Evolutionary conservation across 2,329 filamentous ascomycete genomes (phyloP).

Genomic region (Aspergillus arachidicola): DNA sequence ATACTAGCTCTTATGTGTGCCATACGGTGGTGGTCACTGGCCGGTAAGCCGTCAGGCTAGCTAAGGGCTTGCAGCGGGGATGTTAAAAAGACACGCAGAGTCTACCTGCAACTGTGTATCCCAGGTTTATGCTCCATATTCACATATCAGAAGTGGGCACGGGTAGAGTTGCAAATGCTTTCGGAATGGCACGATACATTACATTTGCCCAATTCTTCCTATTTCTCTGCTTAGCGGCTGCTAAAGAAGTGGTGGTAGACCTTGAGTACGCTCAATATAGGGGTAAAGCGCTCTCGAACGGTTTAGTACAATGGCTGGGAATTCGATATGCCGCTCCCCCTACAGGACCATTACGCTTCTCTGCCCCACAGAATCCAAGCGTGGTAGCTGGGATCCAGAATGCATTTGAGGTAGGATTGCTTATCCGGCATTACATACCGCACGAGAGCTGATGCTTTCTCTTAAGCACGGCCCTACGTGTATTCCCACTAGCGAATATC

Average conservation of each 20-base stretch:
- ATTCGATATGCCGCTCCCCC: constrained; percentile 75
- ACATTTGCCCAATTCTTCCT: constrained; percentile 14
- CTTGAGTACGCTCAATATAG: constrained; percentile 69
- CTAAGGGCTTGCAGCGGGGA: neutral
- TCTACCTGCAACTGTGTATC: neutral
- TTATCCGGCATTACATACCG: neutral
- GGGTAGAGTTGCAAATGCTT: neutral
- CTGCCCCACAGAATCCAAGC: constrained; percentile 65
- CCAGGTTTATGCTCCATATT: neutral
- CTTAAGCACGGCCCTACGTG: constrained; percentile 55
- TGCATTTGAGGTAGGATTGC: constrained; percentile 55
- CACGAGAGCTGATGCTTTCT: neutral
- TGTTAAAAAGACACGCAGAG: neutral
- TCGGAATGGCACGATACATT: constrained; percentile 4
- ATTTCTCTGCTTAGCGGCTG: constrained; percentile 23
- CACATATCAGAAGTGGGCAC: neutral
- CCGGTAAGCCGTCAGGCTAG: neutral
- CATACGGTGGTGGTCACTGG: neutral
- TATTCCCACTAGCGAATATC: constrained; percentile 67
- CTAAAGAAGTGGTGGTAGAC: constrained; percentile 52
- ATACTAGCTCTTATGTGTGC: neutral
- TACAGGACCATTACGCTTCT: constrained; percentile 66
- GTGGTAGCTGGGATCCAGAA: constrained; percentile 49
- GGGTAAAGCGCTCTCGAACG: constrained; percentile 58
- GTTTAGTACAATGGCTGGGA: constrained; percentile 71